Percentiles rank a stretch among this genome's conserved stretches.
phyloP scores from a whole-genome alignment of 2,329 filamentous ascomycete species.

The Hypoxylon sp. region DNA sequence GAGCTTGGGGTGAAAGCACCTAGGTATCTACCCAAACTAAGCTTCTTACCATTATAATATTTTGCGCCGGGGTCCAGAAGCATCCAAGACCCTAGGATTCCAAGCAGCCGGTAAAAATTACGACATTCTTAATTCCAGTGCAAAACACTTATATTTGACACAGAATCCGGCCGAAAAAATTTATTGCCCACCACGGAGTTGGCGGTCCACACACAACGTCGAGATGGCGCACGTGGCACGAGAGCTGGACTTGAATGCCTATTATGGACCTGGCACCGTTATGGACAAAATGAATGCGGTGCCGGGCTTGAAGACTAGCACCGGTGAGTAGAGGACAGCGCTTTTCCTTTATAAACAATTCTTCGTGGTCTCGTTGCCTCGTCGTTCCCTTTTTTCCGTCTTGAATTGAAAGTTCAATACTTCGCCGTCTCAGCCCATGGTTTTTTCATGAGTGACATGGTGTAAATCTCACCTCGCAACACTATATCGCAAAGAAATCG shows the following conservation, averaged over 20 bases:
- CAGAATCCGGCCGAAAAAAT: constrained; percentile 20
- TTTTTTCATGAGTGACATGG: constrained; percentile 34
- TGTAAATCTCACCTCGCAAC: constrained; percentile 36
- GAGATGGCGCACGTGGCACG: constrained; percentile 54
- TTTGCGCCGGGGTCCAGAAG: constrained; percentile 33
- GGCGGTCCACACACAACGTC: constrained; percentile 50
- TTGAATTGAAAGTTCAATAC: constrained; percentile 37
- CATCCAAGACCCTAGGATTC: constrained; percentile 36
- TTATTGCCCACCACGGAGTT: constrained; percentile 34
- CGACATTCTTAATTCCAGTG: constrained; percentile 40
- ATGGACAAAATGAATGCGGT: constrained; percentile 67
- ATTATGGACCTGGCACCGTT: constrained; percentile 57
- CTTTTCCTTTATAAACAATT: constrained; percentile 30
- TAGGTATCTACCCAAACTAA: constrained; percentile 4
- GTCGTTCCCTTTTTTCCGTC: constrained; percentile 3
- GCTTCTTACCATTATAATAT: constrained; percentile 25
- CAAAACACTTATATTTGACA: constrained; percentile 25
- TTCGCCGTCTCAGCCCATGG: constrained; percentile 37
- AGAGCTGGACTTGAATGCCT: constrained; percentile 52
- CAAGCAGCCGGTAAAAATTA: constrained; percentile 46
- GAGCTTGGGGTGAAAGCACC: constrained; percentile 19
- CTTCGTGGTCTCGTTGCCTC: constrained; percentile 17
- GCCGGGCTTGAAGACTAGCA: constrained; percentile 69
- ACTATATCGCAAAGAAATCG: constrained; percentile 10
- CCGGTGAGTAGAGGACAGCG: constrained; percentile 62